Evolutionary conservation across 75 land plant species (phyloP), one percentile per base, ranked within the genome.

Genomic region (Selaginella tamariscina): DNA sequence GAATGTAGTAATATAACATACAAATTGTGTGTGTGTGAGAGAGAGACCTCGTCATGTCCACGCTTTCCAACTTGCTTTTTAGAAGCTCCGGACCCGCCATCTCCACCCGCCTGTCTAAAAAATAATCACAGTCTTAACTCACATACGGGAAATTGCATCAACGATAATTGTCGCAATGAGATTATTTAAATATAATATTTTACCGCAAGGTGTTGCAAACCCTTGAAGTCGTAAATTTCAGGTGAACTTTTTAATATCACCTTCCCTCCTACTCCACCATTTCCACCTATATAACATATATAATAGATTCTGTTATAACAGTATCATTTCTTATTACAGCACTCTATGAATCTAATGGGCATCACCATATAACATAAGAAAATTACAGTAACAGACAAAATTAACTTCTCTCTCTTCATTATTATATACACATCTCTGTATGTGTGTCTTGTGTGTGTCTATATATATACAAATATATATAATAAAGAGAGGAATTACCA

Each of bases 181-280:
- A 49, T 49, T 49, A 49, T 11, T 49, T 20, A 49, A 21, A 59
- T 26, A 2, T 59, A n/a, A n/a, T 49, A 54, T 21, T 29, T 27
- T 80, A 93, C 98, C 66, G 81, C 24, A 75, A 85, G 91, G 72
- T 94, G 88, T 60, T 89, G 95, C 59, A 94, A 69, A 73, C 78
- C 70, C 55, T 94, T 83, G 70, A 89, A 85, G 72, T 94, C 98
- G 95, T 94, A 89, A 56, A 85, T 75, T 44, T 81, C 69, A 15
- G 82, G 54, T 24, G 95, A 82, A 71, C 96, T 85, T 67, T 84
- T 82, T 0, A 94, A 74, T 33, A 89, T 85, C 31, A 94, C 98
- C 78, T 94, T 88, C 21, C 98, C 98, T 62, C 98, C 98, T 75
- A 77, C 87, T 65, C 98, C 98, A 75, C 98, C 98, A 82, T 82